phyloP scores from a whole-genome alignment of 2,329 filamentous ascomycete species.

The Penicillium concentricum region DNA sequence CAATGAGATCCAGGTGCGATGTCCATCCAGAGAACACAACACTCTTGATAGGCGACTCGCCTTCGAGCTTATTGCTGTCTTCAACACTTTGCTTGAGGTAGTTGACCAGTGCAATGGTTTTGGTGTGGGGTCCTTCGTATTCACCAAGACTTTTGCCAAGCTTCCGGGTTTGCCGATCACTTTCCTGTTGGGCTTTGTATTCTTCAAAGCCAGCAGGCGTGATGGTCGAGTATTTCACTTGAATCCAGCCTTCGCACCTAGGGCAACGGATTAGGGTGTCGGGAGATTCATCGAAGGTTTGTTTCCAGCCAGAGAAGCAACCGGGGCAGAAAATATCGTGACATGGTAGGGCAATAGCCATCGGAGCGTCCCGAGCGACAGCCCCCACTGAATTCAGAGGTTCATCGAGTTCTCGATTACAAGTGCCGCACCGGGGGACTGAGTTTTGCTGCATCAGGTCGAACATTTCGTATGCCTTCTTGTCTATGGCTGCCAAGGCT shows the following conservation, averaged over 20 bases:
- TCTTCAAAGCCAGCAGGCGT: slow-evolving; percentile 56
- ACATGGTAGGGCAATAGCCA: slow-evolving; percentile 75
- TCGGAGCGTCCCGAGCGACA: slow-evolving; percentile 54
- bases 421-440: slow-evolving; percentile 69
- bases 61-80: slow-evolving; percentile 52
- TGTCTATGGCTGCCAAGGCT: slow-evolving; percentile 58
- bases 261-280: slow-evolving; percentile 61
- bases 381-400: slow-evolving; percentile 55
- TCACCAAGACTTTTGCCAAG: slow-evolving; percentile 61
- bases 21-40: slow-evolving; percentile 98
- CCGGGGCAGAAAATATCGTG: slow-evolving; percentile 78
- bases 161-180: slow-evolving; percentile 52
- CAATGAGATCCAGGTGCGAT: slow-evolving; percentile 86
- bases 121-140: slow-evolving; percentile 87
- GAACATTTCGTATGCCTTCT: slow-evolving; percentile 82
- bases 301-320: slow-evolving; percentile 65
- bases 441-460: slow-evolving; percentile 80
- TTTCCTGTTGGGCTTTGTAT: slow-evolving; percentile 55
- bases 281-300: slow-evolving; percentile 48
- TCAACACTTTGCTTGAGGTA: slow-evolving; percentile 66
- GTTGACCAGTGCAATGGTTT: slow-evolving; percentile 79
- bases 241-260: slow-evolving; percentile 65
- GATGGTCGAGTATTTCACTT: slow-evolving; percentile 66
- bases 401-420: slow-evolving; percentile 61
- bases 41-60: slow-evolving; percentile 78